These are phyloP conservation scores for Paragyromitra xinjiangensis DNA, from an alignment of 495 filamentous ascomycete species.

Conservation along the genomic window DNA sequence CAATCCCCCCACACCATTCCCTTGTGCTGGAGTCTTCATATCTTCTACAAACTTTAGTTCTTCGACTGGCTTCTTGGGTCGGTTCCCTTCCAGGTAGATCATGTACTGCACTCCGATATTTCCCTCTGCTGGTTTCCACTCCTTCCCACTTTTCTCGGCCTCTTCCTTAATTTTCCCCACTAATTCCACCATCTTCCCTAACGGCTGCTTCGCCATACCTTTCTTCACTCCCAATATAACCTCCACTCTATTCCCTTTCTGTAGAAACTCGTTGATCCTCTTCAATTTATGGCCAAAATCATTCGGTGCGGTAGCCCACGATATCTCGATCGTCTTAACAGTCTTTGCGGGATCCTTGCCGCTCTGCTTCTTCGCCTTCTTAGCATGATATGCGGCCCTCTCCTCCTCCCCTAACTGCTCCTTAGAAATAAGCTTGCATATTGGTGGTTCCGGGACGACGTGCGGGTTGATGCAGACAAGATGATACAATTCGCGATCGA, in stretches of 20 bases:
- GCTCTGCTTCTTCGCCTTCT: conserved; percentile 34
- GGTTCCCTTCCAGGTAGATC: conserved; percentile 47
- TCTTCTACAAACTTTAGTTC: neutral
- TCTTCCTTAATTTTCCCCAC: conserved; percentile 26
- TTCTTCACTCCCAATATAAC: conserved; percentile 71
- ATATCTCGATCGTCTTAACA: conserved; percentile 71
- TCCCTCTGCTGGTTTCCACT: conserved; percentile 46
- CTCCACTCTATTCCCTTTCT: conserved; percentile 67
- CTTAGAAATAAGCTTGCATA: conserved; percentile 67
- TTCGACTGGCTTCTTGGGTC: conserved; percentile 17
- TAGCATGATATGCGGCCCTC: conserved; percentile 3
- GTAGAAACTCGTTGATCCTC: conserved; percentile 65
- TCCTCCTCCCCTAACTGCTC: conserved; percentile 51
- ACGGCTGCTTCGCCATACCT: conserved; percentile 92
- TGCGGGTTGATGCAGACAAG: conserved; percentile 62
- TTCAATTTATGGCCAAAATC: conserved; percentile 67
- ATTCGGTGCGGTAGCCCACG: conserved; percentile 72
- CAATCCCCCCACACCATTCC: neutral
- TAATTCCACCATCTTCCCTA: conserved; percentile 73
- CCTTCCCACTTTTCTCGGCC: conserved; percentile 31
- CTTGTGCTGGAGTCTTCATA: neutral
- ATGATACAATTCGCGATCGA: conserved; percentile 62
- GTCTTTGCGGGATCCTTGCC: conserved; percentile 49
- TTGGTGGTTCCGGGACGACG: conserved; percentile 60
- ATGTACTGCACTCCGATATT: conserved; percentile 41